Evolutionary conservation across 345 rosid genomes (phyloP).

Genomic region (Pistacia vera): DNA sequence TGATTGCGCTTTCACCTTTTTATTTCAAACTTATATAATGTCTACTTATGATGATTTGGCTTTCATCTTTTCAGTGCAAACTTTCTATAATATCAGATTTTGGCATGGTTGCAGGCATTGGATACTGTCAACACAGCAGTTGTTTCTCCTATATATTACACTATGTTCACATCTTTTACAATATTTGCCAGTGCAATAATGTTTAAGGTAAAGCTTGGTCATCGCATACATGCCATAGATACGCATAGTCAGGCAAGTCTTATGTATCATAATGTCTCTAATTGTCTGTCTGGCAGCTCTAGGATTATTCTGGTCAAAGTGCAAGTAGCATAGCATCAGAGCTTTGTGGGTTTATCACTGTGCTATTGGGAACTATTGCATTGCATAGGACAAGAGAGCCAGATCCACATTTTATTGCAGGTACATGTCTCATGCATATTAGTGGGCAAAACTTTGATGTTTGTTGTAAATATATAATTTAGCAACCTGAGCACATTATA

Average conservation of each 20-base stretch:
- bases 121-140: conserved; percentile 74
- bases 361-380: conserved; percentile 69
- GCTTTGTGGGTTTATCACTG: conserved; percentile 74
- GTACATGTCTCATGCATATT: conserved; percentile 28
- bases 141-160: conserved; percentile 80
- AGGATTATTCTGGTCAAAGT: conserved; percentile 83
- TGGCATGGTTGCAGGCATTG: conserved; percentile 60
- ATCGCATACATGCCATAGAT: background rate
- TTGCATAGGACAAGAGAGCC: conserved; percentile 73
- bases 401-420: conserved; percentile 60
- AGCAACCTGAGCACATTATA: background rate
- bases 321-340: conserved; percentile 73
- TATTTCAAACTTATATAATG: background rate
- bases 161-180: conserved; percentile 75
- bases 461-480: background rate
- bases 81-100: conserved; percentile 3
- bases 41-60: background rate
- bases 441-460: background rate
- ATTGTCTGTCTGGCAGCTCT: conserved; percentile 2
- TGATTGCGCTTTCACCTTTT: background rate
- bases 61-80: background rate
- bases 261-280: background rate
- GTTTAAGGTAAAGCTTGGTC: conserved; percentile 59
- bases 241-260: background rate
- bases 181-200: conserved; percentile 79